Base-by-base conservation (phyloP, 2,329 filamentous ascomycete species). In the Claviceps africana region DNA sequence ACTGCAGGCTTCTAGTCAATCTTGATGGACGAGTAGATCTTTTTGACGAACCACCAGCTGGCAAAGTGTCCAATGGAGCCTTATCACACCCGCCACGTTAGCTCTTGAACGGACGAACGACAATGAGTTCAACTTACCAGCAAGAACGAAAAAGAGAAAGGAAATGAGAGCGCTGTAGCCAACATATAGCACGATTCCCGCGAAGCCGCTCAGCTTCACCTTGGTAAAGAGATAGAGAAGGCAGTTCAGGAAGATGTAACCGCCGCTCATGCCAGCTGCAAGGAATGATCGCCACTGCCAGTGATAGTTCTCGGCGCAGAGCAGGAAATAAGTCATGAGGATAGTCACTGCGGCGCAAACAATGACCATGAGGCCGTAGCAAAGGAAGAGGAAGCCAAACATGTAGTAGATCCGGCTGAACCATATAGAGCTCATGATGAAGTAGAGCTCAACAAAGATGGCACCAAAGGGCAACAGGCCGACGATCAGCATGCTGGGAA, bases 321-420 rank as follows among this genome's bases (percentile, higher is more conserved):
- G 81, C 60, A 98, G 67, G 74, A 97, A 97, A 70, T 98, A 98
- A 0, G 96, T 87, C 77, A 97, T 84, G 19, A 98, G 74, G 9
- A 97, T 83, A 1, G 93, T 97, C 42, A 94, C 91, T 1, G 90
- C 85, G 0, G 91, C 91, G 54, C 86, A 89, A 1, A 93, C 97
- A 61, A 95, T 86, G 60, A 97, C 88, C 89, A 98, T 96, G 48
- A 98, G 79, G 11, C 87, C 90, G 64, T 95, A 98, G 76, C 90
- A 96, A 53, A 98, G 78, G 76, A 98, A 98, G 37, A 98, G 74
- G 77, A 98, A 98, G 22, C 93, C 93, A 62, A 98, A 98, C 93
- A 98, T 98, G 78, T 98, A 98, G 76, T 98, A 98, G 59, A 98
- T 93, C 70, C 93, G 88, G 73, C 85, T 91, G 70, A 94, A 95